Evolutionary conservation across 2,329 filamentous ascomycete genomes (phyloP).

Genomic region (Xylariaceae sp.): DNA sequence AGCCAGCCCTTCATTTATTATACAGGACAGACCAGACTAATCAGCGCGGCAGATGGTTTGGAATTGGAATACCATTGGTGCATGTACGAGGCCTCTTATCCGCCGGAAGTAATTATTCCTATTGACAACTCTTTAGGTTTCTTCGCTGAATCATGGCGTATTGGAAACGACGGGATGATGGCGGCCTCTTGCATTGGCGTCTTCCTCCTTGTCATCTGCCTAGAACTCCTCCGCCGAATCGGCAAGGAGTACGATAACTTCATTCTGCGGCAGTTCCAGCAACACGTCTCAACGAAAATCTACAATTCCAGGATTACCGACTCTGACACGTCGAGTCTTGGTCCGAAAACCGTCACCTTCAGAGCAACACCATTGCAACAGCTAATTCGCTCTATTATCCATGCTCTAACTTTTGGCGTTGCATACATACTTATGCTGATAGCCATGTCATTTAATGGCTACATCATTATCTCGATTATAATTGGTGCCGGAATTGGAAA

Average conservation of each 20-base stretch:
- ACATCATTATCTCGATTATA: slow-evolving; percentile 48
- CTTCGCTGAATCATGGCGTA: slow-evolving; percentile 44
- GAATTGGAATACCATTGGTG: slow-evolving; percentile 48
- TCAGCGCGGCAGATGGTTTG: slow-evolving; percentile 45
- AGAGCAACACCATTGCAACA: slow-evolving; percentile 46
- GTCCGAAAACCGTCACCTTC: slow-evolving; percentile 37
- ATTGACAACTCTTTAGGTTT: slow-evolving; percentile 35
- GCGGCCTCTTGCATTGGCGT: slow-evolving; percentile 49
- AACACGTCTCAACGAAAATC: slow-evolving; percentile 36
- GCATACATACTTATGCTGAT: slow-evolving; percentile 50
- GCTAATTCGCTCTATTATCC: slow-evolving; percentile 42
- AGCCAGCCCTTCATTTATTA: slow-evolving; percentile 2
- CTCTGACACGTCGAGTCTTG: slow-evolving; percentile 14
- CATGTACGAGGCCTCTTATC: slow-evolving; percentile 35
- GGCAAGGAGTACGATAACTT: slow-evolving; percentile 48
- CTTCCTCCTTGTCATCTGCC: slow-evolving; percentile 42
- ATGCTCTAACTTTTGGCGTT: slow-evolving; percentile 45
- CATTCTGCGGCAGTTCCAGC: slow-evolving; percentile 44
- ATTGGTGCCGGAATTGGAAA: slow-evolving; percentile 55
- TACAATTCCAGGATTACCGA: slow-evolving; percentile 18
- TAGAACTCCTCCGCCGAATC: slow-evolving; percentile 45
- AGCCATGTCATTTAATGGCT: slow-evolving; percentile 51
- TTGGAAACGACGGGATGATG: slow-evolving; percentile 44
- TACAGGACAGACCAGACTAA: slow-evolving; percentile 14
- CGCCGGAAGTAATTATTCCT: background rate